Percentiles rank a stretch among this genome's conserved stretches.
Evolutionary conservation across 768 basidiomycete species (phyloP).

Genomic region (Phylloporus sp.): DNA sequence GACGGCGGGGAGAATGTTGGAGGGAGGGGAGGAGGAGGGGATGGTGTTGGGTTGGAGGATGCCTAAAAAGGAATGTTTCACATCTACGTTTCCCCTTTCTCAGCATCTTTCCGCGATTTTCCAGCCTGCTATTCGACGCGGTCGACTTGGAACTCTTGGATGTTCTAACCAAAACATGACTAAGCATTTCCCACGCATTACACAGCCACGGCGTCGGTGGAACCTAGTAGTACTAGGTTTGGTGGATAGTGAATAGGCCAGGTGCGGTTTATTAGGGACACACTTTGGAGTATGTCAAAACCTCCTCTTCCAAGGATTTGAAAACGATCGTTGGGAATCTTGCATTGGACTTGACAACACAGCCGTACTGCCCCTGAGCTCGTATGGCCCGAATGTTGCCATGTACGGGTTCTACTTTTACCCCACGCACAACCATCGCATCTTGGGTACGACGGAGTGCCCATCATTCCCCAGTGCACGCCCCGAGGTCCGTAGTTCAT

Average conservation of each 20-base stretch:
- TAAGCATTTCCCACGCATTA: slow-evolving; percentile 17
- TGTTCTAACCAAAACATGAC: slow-evolving; percentile 9
- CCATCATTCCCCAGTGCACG: not conserved
- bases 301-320: too few relatives aligned
- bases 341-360: not conserved
- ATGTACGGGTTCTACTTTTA: not conserved
- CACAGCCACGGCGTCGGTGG: not conserved
- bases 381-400: not conserved
- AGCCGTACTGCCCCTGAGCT: not conserved
- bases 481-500: not conserved
- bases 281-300: too few relatives aligned
- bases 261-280: too few relatives aligned
- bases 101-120: slow-evolving; percentile 28
- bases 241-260: too few relatives aligned
- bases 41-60: slow-evolving; percentile 31
- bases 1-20: slow-evolving; percentile 8
- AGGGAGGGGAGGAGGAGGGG: slow-evolving; percentile 27
- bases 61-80: slow-evolving; percentile 37
- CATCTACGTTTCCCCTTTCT: slow-evolving; percentile 24
- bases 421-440: not conserved
- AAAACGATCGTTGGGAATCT: too few relatives aligned
- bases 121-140: slow-evolving; percentile 18
- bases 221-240: too few relatives aligned
- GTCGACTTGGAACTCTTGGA: slow-evolving; percentile 22
- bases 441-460: not conserved